Base-by-base conservation (phyloP, 2,329 filamentous ascomycete species). In the Metarhizium brunneum region DNA sequence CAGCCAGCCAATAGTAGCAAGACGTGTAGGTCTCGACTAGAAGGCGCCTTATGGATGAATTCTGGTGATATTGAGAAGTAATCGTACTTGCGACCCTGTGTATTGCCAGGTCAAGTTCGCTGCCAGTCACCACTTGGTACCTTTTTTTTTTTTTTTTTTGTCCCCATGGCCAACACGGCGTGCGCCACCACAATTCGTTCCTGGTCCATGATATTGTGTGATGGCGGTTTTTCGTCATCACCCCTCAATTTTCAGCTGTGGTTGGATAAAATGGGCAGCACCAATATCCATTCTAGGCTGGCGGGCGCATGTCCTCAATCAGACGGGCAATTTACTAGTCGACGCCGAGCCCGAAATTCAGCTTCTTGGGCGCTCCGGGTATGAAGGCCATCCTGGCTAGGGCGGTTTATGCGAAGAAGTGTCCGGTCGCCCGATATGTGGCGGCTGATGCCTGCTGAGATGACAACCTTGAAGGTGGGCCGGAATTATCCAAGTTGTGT, bases 111-210 rank as follows among this genome's bases (percentile, higher is more conserved):
- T 36, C 52, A 35, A 25, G 36, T 49, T 42, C 45, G 45, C 35
- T 49, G 43, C 25, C 25, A 25, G 25, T 25, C 25, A 25, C 25
- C 25, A 25, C 25, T 25, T 1, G 25, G 25, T 25, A 25, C 3
- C 3, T 1, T 25, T 25, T 4, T 25, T 4, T 25, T 25, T 4
- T 25, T 4, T 25, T 25, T 25, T 25, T 25, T 25, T 4, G 25
- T 25, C 25, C 25, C 25, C 25, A 25, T 25, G 25, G 25, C 25
- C 25, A 25, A 25, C 25, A 25, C 25, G 3, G 25, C 25, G 6
- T 48, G 43, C 52, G 52, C 52, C 52, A 49, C 52, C 42, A 38
- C n/a, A 49, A 18, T 13, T 40, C 30, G 52, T 40, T 40, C 52
- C 52, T 48, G 43, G 10, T 38, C 18, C 32, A 25, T 43, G 13